These are phyloP conservation scores for Globisporangium megalacanthum DNA, from an alignment of 352 stramenopile genomes.

Conservation along the genomic window DNA sequence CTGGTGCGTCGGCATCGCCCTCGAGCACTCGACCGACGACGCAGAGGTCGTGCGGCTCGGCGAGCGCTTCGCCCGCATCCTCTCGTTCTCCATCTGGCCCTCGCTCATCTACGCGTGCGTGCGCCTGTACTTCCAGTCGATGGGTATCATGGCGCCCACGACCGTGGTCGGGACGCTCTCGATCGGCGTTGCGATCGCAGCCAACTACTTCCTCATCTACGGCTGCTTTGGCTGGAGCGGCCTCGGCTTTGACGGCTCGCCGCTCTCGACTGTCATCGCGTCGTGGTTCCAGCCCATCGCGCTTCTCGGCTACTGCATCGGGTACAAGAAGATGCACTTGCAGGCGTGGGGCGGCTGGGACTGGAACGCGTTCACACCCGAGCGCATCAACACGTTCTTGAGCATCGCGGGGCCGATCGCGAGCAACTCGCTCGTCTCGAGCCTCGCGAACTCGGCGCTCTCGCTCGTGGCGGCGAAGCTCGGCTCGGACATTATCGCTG, in stretches of 20 bases:
- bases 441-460: conserved; percentile 59
- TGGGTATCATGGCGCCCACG: not conserved
- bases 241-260: conserved; percentile 75
- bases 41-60: conserved; percentile 57
- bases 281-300: conserved; percentile 70
- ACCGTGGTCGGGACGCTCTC: conserved; percentile 40
- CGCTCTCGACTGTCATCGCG: conserved; percentile 67
- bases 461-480: conserved; percentile 63
- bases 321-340: conserved; percentile 50
- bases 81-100: conserved; percentile 74
- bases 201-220: conserved; percentile 77
- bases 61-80: conserved; percentile 66
- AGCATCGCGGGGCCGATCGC: conserved; percentile 56
- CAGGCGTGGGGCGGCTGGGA: conserved; percentile 62
- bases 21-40: conserved; percentile 65
- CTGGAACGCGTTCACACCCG: conserved; percentile 31
- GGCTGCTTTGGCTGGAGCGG: conserved; percentile 41
- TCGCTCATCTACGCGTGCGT: conserved; percentile 67
- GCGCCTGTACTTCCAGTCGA: conserved; percentile 1
- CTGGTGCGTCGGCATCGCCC: conserved; percentile 40
- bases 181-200: conserved; percentile 46
- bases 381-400: conserved; percentile 37
- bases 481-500: conserved; percentile 48
- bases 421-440: conserved; percentile 70
- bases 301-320: conserved; percentile 52